Percentiles rank a stretch among this genome's conserved stretches.
Conservation (phyloP, 441 rosid genomes). For the Isatis lusitanica region DNA sequence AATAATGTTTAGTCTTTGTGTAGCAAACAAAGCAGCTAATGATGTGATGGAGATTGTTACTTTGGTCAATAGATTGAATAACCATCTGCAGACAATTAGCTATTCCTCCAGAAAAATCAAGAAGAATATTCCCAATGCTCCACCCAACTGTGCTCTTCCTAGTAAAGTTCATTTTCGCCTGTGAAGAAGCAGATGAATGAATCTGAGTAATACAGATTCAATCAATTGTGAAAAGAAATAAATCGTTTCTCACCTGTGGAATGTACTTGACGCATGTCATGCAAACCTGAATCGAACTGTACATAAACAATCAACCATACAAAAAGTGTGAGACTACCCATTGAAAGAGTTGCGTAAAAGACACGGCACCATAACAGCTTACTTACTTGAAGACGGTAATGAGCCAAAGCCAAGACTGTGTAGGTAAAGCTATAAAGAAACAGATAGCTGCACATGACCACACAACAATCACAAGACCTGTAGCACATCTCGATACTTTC, state of each 20-base stretch:
- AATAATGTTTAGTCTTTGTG: neutral
- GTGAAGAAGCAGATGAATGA: slow-evolving; percentile 23
- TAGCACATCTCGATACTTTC: slow-evolving; percentile 67
- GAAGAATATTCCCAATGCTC: slow-evolving; percentile 87
- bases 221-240: neutral
- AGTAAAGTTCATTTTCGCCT: slow-evolving; percentile 83
- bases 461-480: slow-evolving; percentile 53
- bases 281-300: slow-evolving; percentile 88
- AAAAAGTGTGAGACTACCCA: neutral
- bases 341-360: neutral
- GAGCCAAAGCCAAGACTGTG: slow-evolving; percentile 88
- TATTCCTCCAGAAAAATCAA: slow-evolving; percentile 85
- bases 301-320: slow-evolving; percentile 33
- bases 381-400: slow-evolving; percentile 90
- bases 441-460: slow-evolving; percentile 73
- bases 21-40: slow-evolving; percentile 21
- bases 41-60: slow-evolving; percentile 36
- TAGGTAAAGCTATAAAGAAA: slow-evolving; percentile 72
- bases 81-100: slow-evolving; percentile 78
- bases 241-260: slow-evolving; percentile 65
- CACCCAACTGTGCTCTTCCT: slow-evolving; percentile 92
- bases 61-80: slow-evolving; percentile 83
- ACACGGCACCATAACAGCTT: slow-evolving; percentile 27
- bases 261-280: slow-evolving; percentile 89
- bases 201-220: neutral